Evolutionary conservation across 106 monocot genomes (phyloP), one percentile per base, ranked within the genome.

Genomic region (Cymbidium sinense): DNA sequence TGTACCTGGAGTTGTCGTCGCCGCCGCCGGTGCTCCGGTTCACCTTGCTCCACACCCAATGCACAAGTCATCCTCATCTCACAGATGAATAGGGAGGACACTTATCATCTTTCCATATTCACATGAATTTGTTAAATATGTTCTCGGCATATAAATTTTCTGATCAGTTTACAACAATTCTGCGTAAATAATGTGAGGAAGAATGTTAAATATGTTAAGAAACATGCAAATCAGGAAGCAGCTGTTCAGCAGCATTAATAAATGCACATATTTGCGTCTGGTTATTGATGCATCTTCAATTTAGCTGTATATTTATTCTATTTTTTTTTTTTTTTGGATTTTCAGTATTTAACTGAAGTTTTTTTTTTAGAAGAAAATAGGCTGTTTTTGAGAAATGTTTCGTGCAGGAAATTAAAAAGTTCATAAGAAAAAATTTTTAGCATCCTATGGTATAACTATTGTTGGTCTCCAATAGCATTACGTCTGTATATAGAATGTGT

Each of bases 1-100:
- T 3, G 67, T 51, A 13, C 23, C 84, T 27, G 79, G 87, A 51
- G 50, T 80, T 34, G 65, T 81, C 5, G 41, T 77, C 12, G 5
- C 64, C 5, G 30, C 70, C 10, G 4, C 62, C 44, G 73, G 64
- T 20, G 70, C 77, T 18, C 82, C 54, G 10, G 47, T 82, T 69
- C 36, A 3, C 33, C 64, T 62, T 12, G 33, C 75, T 51, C 58
- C 76, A 9, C 54, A 77, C 29, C 71, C 70, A 17, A 39, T 82
- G 76, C 82, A 33, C 5, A 43, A 50, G 51, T 10, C 50, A 7
- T 76, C 69, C 28, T 20, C 58, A 47, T 58, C 25, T 50, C 80
- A 51, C 15, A 74, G 80, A 44, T 80, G 80, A 80, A 34, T 28
- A 17, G n/a, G n/a, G n/a, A n/a, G 27, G 64, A 20, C 0, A 52